phyloP scores from a whole-genome alignment of 139 green algal species.

The Closterium sp. region DNA sequence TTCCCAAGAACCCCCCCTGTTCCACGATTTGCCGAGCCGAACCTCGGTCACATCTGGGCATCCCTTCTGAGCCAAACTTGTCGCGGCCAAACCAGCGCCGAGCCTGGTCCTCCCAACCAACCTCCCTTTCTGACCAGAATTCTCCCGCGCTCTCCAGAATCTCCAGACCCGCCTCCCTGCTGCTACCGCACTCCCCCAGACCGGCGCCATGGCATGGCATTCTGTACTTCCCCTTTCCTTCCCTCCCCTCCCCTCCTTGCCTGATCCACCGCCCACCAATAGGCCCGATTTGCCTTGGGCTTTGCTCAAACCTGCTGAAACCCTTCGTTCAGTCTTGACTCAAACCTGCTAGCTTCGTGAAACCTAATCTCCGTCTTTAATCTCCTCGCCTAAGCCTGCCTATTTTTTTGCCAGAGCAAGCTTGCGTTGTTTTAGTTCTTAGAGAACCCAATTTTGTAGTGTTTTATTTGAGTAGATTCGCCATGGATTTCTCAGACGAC shows the following conservation, averaged over 20 bases:
- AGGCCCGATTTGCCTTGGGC: too few relatives aligned
- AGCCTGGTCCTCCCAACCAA: not conserved
- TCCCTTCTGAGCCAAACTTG: not conserved
- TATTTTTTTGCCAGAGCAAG: not conserved
- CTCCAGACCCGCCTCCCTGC: too few relatives aligned
- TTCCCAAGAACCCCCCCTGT: not conserved
- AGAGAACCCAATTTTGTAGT: not conserved
- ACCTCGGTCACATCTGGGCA: not conserved
- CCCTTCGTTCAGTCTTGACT: too few relatives aligned
- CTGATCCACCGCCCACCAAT: too few relatives aligned
- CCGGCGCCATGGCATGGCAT: too few relatives aligned
- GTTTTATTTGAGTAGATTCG: not conserved
- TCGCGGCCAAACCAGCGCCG: not conserved
- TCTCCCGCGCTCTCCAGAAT: too few relatives aligned
- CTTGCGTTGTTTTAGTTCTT: not conserved
- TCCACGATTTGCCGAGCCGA: not conserved
- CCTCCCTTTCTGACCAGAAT: not conserved
- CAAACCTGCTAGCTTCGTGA: not conserved
- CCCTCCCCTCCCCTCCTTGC: too few relatives aligned
- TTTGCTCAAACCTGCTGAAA: too few relatives aligned
- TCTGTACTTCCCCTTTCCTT: too few relatives aligned
- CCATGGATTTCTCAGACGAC: constrained; percentile 31
- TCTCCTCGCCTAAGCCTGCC: not conserved
- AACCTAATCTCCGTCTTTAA: not conserved
- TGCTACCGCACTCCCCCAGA: too few relatives aligned